Base-by-base conservation (phyloP, 352 stramenopile genomes). In the Thalassiosira hispida region DNA sequence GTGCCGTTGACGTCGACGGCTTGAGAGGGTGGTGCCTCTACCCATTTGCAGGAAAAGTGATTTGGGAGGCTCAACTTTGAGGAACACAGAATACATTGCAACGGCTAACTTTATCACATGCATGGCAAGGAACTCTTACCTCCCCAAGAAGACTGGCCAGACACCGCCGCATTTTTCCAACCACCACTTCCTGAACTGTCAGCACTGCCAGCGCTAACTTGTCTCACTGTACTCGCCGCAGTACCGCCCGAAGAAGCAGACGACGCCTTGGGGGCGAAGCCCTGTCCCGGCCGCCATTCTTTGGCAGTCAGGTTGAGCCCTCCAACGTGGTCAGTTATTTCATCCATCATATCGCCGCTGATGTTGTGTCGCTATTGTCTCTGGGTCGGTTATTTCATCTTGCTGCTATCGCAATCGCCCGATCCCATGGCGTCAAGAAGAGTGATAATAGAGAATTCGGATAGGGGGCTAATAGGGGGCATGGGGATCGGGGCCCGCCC, bases 241-340 rank as follows among this genome's bases (percentile, higher is more conserved):
- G 55, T 14, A 38, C 27, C 40, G 42, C 7, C 23, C 1, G 51
- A 40, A 60, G 51, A 16, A 40, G 9, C 11, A 25, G 51, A 60
- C 51, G 51, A 40, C 51, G 51, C 35, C 31, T 33, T 49, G 20
- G 47, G 23, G 18, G 71, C 42, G 56, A 77, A 77, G n/a, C 77
- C 77, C 27, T 70, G 27, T n/a, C 72, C 65, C 1, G 77, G 77
- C 60, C 63, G 63, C 77, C 77, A 85, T 73, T 81, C 77, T 60
- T 81, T 85, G 9, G 71, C 77, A 23, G 27, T 78, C 22, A 80
- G 29, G 2, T 63, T 75, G 12, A 85, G 77, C 44, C 70, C 55
- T 6, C 66, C 72, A 7, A 81, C 38, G 14, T 64, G 55, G 20
- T 80, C 77, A 22, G 73, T 73, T 60, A 81, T 62, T 47, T 79